Evolutionary conservation across 352 stramenopile species (phyloP), one percentile per base, ranked within the genome.

Genomic region (Pythium myriotylum): DNA sequence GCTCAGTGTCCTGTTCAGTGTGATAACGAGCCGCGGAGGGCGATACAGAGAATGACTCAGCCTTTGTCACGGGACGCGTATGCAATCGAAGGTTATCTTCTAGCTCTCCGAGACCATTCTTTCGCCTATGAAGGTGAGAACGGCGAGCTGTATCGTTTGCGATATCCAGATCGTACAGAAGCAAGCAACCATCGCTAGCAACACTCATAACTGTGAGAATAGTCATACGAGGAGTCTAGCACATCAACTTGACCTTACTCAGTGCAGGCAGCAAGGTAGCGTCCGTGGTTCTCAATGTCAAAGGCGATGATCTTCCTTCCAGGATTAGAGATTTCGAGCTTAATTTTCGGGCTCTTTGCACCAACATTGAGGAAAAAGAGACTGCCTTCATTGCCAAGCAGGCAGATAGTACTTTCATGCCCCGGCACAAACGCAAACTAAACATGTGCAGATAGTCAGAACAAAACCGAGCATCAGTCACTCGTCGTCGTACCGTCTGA

Each of bases 91-190:
- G 59, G 33, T 80, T 61, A 1, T 80, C 67, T 1, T 78, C 75
- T n/a, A 81, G 42, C 9, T 88, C 73, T 8, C 74, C 17, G 0
- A 88, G 46, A 1, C 76, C 78, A 35, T 87, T 54, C 56, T 79
- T 76, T 27, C 54, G 72, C 23, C 79, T 67, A 14, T 69, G 59
- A 9, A 60, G 46, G 20, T 83, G 71, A 17, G 72, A 68, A 16
- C 73, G 68, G 33, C 60, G 37, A 42, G 81, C 77, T 2, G 84
- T 91, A 57, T 91, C 76, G 24, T 77, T 61, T 26, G 82, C 77
- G 52, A 94, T 91, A 19, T 92, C 81, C 63, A 95, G 62, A 59
- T 93, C 86, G 62, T 93, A 93, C 4, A 95, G 69, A 23, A 95
- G 65, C 42, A 95, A 55, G 51, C 73, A 89, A 0, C 84, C 86